Evolutionary conservation across 2,329 filamentous ascomycete genomes (phyloP).

Genomic region (Aspergillus neoniger): DNA sequence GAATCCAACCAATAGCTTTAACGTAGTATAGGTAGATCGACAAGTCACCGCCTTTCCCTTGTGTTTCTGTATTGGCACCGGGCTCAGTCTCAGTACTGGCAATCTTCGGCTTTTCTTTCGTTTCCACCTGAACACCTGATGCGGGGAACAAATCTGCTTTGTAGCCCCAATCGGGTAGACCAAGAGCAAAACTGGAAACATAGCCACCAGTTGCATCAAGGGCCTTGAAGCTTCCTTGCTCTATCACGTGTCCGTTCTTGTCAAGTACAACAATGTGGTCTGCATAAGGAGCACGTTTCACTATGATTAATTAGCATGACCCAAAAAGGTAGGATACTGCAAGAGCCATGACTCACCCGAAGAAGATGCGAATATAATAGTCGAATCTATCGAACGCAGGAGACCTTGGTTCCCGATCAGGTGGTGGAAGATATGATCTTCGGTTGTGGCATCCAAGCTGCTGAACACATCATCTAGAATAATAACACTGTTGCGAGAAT

Average conservation of each 20-base stretch:
- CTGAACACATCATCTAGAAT: conserved; percentile 57
- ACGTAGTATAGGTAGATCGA: conserved; percentile 47
- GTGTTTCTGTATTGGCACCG: conserved; percentile 28
- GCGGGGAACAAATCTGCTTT: conserved; percentile 17
- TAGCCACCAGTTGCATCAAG: conserved; percentile 43
- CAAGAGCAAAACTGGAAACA: conserved; percentile 42
- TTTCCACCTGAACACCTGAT: conserved; percentile 7
- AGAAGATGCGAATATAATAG: conserved; percentile 44
- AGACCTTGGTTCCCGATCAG: conserved; percentile 51
- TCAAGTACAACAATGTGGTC: conserved; percentile 48
- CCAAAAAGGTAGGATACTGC: too few species aligned
- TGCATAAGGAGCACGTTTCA: conserved; percentile 44
- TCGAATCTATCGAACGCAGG: conserved; percentile 43
- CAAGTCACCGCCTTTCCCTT: conserved; percentile 43
- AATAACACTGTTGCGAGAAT: conserved; percentile 50
- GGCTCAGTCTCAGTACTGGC: conserved; percentile 25
- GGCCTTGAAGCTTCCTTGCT: conserved; percentile 45
- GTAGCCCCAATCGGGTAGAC: conserved; percentile 35
- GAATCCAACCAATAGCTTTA: conserved; percentile 39
- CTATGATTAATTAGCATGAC: conserved; percentile 17
- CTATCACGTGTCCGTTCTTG: conserved; percentile 39
- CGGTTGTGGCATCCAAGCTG: conserved; percentile 53
- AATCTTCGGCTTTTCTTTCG: conserved; percentile 18
- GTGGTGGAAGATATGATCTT: conserved; percentile 51
- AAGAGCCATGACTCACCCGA: conserved; percentile 26